Conservation (phyloP, 2,329 filamentous ascomycete species). For the Purpureocillium takamizusanense region DNA sequence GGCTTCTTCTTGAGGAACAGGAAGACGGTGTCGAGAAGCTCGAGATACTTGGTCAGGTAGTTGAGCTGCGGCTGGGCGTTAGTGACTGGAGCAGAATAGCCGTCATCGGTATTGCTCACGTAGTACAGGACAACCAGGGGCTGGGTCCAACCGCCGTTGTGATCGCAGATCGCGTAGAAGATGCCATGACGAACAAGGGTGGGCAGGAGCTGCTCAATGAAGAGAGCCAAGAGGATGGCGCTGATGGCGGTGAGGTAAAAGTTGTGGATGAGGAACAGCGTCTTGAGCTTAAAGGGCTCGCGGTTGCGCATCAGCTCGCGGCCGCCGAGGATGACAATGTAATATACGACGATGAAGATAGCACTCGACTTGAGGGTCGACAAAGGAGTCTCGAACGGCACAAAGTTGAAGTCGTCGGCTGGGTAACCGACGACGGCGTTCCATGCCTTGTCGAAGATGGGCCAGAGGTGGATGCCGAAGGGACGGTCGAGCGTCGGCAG, state of each 20-base stretch:
- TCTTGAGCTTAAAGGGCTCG: conserved; percentile 76
- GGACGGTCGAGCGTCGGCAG: conserved; percentile 80
- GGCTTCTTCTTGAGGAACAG: conserved; percentile 99
- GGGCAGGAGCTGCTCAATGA: conserved; percentile 83
- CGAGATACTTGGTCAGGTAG: conserved; percentile 96
- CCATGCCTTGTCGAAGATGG: conserved; percentile 84
- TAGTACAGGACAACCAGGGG: conserved; percentile 93
- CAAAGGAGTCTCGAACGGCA: conserved; percentile 73
- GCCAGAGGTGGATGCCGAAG: conserved; percentile 88
- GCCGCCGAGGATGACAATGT: conserved; percentile 86
- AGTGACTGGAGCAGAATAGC: conserved; percentile 16
- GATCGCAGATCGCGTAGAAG: conserved; percentile 80
- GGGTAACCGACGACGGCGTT: conserved; percentile 70
- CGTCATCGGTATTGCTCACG: conserved; percentile 43
- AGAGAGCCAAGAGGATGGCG: conserved; percentile 69
- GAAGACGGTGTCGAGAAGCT: conserved; percentile 92
- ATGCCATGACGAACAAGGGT: conserved; percentile 72
- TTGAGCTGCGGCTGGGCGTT: conserved; percentile 58
- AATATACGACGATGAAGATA: conserved; percentile 79
- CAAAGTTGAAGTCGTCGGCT: conserved; percentile 78
- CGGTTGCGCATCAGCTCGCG: conserved; percentile 86
- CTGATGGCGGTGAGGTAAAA: conserved; percentile 85
- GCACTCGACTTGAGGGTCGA: conserved; percentile 80
- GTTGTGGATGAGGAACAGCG: conserved; percentile 93
- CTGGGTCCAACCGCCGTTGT: conserved; percentile 83